Conservation (phyloP, 2,329 filamentous ascomycete genomes). For the Fusarium camptoceras region DNA sequence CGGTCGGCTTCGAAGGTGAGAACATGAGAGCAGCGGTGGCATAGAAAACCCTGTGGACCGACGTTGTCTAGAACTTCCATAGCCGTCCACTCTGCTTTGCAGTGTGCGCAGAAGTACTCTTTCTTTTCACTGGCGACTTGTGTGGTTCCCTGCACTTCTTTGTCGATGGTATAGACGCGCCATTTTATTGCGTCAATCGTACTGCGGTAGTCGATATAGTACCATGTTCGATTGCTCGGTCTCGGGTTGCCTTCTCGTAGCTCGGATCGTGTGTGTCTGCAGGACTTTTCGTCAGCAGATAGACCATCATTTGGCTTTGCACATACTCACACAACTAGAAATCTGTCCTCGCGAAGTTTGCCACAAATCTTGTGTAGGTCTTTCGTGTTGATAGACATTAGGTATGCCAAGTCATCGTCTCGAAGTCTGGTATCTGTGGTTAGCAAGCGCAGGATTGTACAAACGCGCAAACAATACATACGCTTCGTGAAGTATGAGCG, state of each 20-base stretch:
- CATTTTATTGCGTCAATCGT: slow-evolving; percentile 98
- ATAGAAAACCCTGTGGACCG: slow-evolving; percentile 79
- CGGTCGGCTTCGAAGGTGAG: slow-evolving; percentile 75
- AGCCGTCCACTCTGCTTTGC: slow-evolving; percentile 86
- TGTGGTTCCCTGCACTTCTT: slow-evolving; percentile 86
- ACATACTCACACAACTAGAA: slow-evolving; percentile 78
- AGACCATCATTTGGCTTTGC: background rate
- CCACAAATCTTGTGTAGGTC: slow-evolving; percentile 91
- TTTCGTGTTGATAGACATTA: slow-evolving; percentile 91
- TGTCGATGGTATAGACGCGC: slow-evolving; percentile 88
- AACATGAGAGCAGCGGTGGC: slow-evolving; percentile 78
- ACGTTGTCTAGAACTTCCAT: slow-evolving; percentile 88
- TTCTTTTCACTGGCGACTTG: slow-evolving; percentile 87
- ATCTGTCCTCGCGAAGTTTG: slow-evolving; percentile 84
- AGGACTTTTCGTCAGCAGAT: slow-evolving; percentile 57
- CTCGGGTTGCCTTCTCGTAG: slow-evolving; percentile 83
- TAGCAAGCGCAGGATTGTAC: slow-evolving; percentile 61
- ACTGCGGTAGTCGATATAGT: slow-evolving; percentile 94
- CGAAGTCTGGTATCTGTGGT: slow-evolving; percentile 74
- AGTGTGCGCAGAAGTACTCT: slow-evolving; percentile 86
- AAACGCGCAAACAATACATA: slow-evolving; percentile 64
- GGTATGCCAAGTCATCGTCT: slow-evolving; percentile 86
- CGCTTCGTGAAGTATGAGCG: slow-evolving; percentile 83
- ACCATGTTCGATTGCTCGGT: slow-evolving; percentile 89
- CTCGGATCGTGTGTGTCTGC: slow-evolving; percentile 75